Percentiles rank a stretch among this genome's conserved stretches.
Evolutionary conservation across 1,139 yeast species (phyloP).

Genomic region (Candida dubliniensis): DNA sequence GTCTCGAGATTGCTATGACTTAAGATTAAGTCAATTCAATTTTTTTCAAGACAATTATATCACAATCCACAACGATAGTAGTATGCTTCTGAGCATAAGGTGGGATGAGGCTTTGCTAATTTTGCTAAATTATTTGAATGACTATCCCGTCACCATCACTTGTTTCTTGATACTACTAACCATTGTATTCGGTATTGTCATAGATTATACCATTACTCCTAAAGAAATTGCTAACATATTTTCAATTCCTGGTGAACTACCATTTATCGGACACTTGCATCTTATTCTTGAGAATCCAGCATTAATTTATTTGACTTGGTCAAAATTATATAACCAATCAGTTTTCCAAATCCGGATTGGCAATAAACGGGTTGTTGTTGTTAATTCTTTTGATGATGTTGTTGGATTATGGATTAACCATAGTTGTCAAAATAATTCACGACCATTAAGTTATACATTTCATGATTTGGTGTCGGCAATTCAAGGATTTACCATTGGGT

Average conservation of each 20-base stretch:
- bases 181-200: not conserved
- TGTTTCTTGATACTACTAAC: not conserved
- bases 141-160: not conserved
- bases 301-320: constrained; percentile 49
- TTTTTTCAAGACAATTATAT: not conserved
- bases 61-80: not conserved
- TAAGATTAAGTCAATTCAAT: not conserved
- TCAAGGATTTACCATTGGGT: constrained; percentile 71
- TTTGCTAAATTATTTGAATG: constrained; percentile 1
- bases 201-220: constrained; percentile 1
- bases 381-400: constrained; percentile 59
- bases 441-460: constrained; percentile 69
- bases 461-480: constrained; percentile 64
- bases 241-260: constrained; percentile 47
- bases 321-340: constrained; percentile 36
- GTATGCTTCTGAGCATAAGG: constrained; percentile 4
- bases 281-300: constrained; percentile 56
- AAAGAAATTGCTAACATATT: constrained; percentile 23
- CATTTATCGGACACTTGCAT: constrained; percentile 54
- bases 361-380: constrained; percentile 55
- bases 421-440: constrained; percentile 57
- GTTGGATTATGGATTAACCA: constrained; percentile 54
- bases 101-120: constrained; percentile 2
- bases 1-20: too few relatives aligned
- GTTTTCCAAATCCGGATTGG: constrained; percentile 70